Base-by-base conservation (phyloP, 179 eudicot genomes). In the Spergularia azorica region DNA sequence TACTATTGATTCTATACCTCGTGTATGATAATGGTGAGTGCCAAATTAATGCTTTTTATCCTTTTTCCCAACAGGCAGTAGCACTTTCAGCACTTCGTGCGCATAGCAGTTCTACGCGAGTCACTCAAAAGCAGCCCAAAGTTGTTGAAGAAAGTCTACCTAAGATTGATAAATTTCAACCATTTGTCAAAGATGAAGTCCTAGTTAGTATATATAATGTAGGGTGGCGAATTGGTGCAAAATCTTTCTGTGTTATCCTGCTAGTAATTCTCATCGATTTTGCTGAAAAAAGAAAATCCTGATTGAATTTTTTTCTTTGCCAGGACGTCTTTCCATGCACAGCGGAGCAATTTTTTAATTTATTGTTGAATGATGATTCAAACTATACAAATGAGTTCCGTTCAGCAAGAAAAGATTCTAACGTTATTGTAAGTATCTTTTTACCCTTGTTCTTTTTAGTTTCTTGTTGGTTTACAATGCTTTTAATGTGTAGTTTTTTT, bases 51-150 rank as follows among this genome's bases (percentile, higher is more conserved):
- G 48, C 15, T 62, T 50, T 65, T 70, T 36, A 67, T 76, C 56
- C 81, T 41, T 46, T 74, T 76, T 72, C 8, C 76, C 18, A 68
- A 70, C 81, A 95, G 98, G 97, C 89, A 78, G 80, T 81, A 59
- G 93, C 90, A 78, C 91, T 90, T 48, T 91, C 97, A 32, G 97
- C 88, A 79, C 84, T 95, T 71, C 97, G 97, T 78, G 96, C 93
- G 9, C 91, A 85, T 77, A 92, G 97, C 80, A 93, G 95, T 82
- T 95, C 97, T 21, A 50, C 85, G 38, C 83, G 84, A 80, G 80
- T 80, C 18, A 65, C 83, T 77, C 85, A 81, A 76, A 82, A 80
- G 73, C 85, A 72, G 76, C 79, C 57, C 71, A 86, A 86, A 80
- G 72, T 75, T 78, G 83, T 85, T 72, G 90, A 88, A 76, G 92